A percentile compares a stretch with the other conserved stretches of the same genome.
Conservation (phyloP, 2,329 filamentous ascomycete genomes). For the Neonectria neomacrospora region DNA sequence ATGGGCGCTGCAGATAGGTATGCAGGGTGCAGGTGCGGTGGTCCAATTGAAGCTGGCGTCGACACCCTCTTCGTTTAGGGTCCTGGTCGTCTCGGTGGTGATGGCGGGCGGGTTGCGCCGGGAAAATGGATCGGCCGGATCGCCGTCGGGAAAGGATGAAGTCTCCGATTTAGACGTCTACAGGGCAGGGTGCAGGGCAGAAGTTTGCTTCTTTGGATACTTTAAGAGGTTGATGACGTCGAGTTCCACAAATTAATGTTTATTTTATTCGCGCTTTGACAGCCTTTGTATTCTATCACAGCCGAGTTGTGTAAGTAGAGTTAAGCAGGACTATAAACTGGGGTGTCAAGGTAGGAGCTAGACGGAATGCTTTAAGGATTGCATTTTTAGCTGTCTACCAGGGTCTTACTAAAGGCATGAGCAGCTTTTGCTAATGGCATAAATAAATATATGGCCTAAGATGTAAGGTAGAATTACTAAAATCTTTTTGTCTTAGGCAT, state of each 20-base stretch:
- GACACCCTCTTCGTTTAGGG: conserved; percentile 12
- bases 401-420: no score
- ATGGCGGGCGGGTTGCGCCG: conserved; percentile 13
- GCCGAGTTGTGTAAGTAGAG: no score
- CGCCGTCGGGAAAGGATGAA: conserved; percentile 25
- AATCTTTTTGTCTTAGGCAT: no score
- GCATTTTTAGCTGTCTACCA: not conserved
- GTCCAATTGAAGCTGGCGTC: conserved; percentile 9
- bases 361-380: not conserved
- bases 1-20: not conserved
- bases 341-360: not conserved
- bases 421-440: not conserved
- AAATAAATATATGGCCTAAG: no score
- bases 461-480: no score
- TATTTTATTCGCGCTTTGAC: not conserved
- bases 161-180: no score
- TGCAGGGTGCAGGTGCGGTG: conserved; percentile 1
- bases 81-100: conserved; percentile 5
- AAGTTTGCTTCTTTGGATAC: not conserved
- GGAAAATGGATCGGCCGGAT: conserved; percentile 46
- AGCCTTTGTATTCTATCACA: not conserved
- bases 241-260: conserved; percentile 5
- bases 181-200: not conserved
- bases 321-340: not conserved
- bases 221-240: not conserved